Conservation (phyloP, 2,329 filamentous ascomycete genomes). For the Pseudonectria foliicola region DNA sequence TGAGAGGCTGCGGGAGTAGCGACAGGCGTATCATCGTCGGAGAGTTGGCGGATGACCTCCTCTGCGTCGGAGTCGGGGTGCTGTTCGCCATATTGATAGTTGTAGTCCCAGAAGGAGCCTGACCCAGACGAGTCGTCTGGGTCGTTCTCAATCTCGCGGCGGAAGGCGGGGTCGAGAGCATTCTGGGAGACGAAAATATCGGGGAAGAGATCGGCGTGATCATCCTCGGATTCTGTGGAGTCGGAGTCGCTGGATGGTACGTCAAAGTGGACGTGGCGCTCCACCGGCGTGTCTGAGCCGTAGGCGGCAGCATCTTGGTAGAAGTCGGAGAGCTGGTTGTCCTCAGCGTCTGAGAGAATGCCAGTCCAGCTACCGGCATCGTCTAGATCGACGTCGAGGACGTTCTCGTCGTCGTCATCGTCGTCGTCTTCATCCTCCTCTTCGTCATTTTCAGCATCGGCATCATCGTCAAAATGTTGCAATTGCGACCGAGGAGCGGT, state of each 20-base stretch:
- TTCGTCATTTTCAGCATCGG: constrained; percentile 28
- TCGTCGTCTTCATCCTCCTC: constrained; percentile 34
- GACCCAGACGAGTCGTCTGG: constrained; percentile 51
- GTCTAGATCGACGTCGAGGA: constrained; percentile 32
- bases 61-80: constrained; percentile 37
- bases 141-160: constrained; percentile 66
- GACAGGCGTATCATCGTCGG: constrained; percentile 35
- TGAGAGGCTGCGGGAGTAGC: constrained; percentile 34
- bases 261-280: constrained; percentile 69
- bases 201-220: constrained; percentile 61
- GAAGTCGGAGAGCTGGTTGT: constrained; percentile 37
- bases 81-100: constrained; percentile 36
- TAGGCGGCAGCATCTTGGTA: constrained; percentile 34
- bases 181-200: constrained; percentile 74
- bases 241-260: constrained; percentile 61
- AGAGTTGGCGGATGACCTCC: constrained; percentile 28
- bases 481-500: constrained; percentile 45
- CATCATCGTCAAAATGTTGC: constrained; percentile 27
- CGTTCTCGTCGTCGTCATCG: constrained; percentile 30
- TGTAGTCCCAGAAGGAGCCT: constrained; percentile 58
- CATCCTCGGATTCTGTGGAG: constrained; percentile 55
- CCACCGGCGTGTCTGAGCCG: constrained; percentile 31
- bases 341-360: constrained; percentile 42
- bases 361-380: constrained; percentile 50
- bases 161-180: constrained; percentile 63